These are phyloP conservation scores for Orbilia ellipsospora DNA, from an alignment of 2,329 filamentous ascomycete genomes.

Conservation along the genomic window DNA sequence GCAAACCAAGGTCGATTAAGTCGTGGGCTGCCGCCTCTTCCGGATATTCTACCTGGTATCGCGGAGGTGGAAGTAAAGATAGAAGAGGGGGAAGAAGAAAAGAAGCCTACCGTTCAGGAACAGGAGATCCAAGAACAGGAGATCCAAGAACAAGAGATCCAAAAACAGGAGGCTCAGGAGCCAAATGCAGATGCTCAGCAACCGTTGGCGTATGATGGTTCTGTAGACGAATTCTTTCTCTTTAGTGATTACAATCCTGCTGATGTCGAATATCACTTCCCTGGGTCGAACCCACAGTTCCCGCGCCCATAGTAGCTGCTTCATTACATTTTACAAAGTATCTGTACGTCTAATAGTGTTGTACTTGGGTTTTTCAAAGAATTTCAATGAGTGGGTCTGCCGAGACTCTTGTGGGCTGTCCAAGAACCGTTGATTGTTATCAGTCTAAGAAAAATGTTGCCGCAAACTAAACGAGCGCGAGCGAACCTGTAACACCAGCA, in stretches of 20 bases:
- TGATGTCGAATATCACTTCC: not conserved
- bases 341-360: too few relatives aligned
- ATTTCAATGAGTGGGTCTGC: too few relatives aligned
- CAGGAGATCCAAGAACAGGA: not conserved
- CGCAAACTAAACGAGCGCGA: too few relatives aligned
- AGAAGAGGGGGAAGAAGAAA: not conserved
- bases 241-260: constrained; percentile 4
- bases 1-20: not conserved
- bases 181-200: not conserved
- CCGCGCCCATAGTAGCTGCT: too few relatives aligned
- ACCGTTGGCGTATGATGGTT: constrained; percentile 9
- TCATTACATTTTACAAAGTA: too few relatives aligned
- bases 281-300: not conserved
- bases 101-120: not conserved
- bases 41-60: not conserved
- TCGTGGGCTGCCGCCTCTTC: not conserved
- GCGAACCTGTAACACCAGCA: too few relatives aligned
- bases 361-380: too few relatives aligned
- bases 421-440: too few relatives aligned
- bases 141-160: not conserved
- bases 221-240: constrained; percentile 24
- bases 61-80: not conserved
- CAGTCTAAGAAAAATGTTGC: too few relatives aligned
- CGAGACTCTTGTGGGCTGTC: too few relatives aligned
- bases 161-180: not conserved